Evolutionary conservation across 345 rosid species (phyloP).

Genomic region (Bruguiera parviflora): DNA sequence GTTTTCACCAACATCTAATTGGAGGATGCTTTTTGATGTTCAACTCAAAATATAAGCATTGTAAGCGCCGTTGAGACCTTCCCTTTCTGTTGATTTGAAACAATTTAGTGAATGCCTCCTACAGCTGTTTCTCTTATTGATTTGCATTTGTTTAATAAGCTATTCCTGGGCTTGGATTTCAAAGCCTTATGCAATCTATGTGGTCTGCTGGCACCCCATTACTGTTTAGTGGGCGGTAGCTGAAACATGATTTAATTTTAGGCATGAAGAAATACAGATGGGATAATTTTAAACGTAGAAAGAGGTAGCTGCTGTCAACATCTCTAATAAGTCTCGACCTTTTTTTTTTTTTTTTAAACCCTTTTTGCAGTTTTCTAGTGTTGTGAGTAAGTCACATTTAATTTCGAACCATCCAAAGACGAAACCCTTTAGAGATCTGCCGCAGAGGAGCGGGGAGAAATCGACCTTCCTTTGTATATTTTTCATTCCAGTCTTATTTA

Average conservation of each 20-base stretch:
- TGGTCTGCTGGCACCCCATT: too few relatives aligned
- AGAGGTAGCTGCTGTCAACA: too few relatives aligned
- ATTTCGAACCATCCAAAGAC: not conserved
- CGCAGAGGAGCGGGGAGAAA: not conserved
- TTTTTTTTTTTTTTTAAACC: too few relatives aligned
- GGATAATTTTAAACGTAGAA: too few relatives aligned
- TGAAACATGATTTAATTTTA: too few relatives aligned
- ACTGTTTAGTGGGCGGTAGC: too few relatives aligned
- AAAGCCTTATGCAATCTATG: too few relatives aligned
- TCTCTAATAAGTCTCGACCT: too few relatives aligned
- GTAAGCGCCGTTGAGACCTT: not conserved
- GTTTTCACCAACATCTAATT: not conserved
- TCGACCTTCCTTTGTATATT: not conserved
- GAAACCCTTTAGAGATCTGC: not conserved
- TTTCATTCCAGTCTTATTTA: too few relatives aligned
- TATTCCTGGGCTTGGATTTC: too few relatives aligned
- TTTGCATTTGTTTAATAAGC: not conserved
- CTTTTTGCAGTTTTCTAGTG: not conserved
- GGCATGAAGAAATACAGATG: too few relatives aligned
- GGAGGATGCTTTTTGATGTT: slow-evolving; percentile 4
- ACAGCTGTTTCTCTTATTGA: not conserved
- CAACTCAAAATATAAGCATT: not conserved
- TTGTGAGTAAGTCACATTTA: not conserved
- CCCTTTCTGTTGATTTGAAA: not conserved
- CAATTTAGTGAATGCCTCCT: not conserved